Evolutionary conservation across 129 eudicot species (phyloP).

Genomic region (Pseudognaphalium luteoalbum): DNA sequence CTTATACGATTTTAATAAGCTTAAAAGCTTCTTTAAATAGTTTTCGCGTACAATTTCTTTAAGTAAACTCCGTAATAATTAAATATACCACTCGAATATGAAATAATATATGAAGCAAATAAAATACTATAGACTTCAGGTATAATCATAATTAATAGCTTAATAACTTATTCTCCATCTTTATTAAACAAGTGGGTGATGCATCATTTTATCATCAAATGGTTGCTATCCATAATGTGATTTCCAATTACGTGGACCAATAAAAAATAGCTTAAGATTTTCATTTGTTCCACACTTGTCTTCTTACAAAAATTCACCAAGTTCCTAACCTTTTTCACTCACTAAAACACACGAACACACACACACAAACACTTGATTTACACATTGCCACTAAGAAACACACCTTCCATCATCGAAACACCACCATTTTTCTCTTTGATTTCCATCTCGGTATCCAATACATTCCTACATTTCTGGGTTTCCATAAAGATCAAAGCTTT

Average conservation of each 20-base stretch:
- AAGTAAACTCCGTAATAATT: no score
- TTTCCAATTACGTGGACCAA: constrained; percentile 68
- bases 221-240: constrained; percentile 58
- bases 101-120: no score
- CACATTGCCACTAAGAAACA: background rate
- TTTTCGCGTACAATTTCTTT: no score
- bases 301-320: background rate
- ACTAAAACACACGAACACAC: background rate
- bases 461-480: constrained; percentile 14
- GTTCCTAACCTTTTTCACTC: background rate
- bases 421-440: background rate
- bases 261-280: constrained; percentile 20
- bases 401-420: background rate
- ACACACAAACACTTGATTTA: background rate
- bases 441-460: background rate
- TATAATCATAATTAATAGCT: background rate
- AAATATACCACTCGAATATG: no score
- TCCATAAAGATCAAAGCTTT: constrained; percentile 11
- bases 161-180: background rate
- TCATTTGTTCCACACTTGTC: constrained; percentile 25
- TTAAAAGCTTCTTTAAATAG: no score
- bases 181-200: constrained; percentile 14
- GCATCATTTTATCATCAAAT: constrained; percentile 34
- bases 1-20: no score
- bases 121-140: no score